Evolutionary conservation across 164 flowering plant species (phyloP).

Genomic region (Stephania cephalantha): DNA sequence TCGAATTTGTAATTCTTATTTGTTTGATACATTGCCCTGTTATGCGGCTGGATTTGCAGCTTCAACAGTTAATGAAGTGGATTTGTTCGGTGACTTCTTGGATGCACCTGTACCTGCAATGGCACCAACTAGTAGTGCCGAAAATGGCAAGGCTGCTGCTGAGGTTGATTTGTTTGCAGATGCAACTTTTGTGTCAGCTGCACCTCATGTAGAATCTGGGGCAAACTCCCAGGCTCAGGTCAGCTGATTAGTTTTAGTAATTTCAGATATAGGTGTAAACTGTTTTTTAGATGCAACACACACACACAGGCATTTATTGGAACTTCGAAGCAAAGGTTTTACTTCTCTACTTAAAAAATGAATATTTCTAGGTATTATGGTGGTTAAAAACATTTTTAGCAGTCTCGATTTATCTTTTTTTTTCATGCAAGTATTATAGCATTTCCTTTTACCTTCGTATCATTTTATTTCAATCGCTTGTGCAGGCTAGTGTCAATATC

Average conservation of each 20-base stretch:
- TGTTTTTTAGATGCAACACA: no score
- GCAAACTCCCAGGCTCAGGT: conserved; percentile 44
- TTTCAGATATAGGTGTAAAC: not conserved
- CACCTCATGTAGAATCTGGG: conserved; percentile 33
- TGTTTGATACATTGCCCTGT: not conserved
- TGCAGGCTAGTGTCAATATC: conserved; percentile 57
- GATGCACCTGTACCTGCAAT: conserved; percentile 64
- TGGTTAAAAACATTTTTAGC: no score
- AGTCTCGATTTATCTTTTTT: no score
- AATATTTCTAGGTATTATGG: no score
- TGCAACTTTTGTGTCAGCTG: conserved; percentile 88
- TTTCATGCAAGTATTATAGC: not conserved
- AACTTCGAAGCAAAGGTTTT: not conserved
- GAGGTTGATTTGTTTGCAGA: conserved; percentile 91
- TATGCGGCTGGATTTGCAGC: conserved; percentile 47
- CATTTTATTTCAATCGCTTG: conserved; percentile 2
- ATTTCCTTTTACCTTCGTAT: not conserved
- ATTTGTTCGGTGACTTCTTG: conserved; percentile 82
- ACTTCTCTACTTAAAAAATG: no score
- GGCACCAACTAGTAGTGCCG: conserved; percentile 27
- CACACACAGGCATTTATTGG: not conserved
- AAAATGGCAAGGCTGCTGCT: conserved; percentile 26
- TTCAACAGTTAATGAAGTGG: conserved; percentile 49
- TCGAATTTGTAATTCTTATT: no score
- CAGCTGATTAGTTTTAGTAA: not conserved